Conservation (phyloP, 495 filamentous ascomycete species). For the Neurospora sp. region DNA sequence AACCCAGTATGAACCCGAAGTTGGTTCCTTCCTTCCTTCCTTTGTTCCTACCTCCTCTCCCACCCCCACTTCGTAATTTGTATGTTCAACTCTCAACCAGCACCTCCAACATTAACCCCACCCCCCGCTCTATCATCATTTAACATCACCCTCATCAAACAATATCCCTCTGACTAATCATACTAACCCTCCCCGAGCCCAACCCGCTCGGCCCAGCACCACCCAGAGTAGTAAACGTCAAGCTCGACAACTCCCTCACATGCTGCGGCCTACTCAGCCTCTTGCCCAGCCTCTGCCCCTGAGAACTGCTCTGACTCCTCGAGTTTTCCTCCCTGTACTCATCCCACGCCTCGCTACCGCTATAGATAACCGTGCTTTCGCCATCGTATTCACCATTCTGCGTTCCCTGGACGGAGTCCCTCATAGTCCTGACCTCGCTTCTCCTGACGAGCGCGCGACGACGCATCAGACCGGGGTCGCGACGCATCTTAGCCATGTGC, state of each 20-base stretch:
- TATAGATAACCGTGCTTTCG: neutral
- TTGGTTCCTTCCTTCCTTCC: neutral
- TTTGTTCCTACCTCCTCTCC: neutral
- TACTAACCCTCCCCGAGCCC: neutral
- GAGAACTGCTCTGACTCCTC: neutral
- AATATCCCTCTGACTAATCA: neutral
- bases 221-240: neutral
- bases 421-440: neutral
- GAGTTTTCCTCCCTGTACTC: neutral
- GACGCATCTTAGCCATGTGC: conserved; percentile 13
- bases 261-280: neutral
- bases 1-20: neutral
- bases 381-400: neutral
- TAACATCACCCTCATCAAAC: neutral
- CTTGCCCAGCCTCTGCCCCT: neutral
- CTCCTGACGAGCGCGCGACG: neutral
- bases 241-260: neutral
- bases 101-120: too few species aligned
- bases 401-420: neutral
- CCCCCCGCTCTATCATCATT: neutral
- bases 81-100: too few species aligned
- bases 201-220: neutral
- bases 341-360: neutral
- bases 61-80: neutral
- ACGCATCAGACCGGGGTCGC: neutral